Percentiles rank a stretch among this genome's conserved stretches.
phyloP scores from a whole-genome alignment of 139 green algal genomes.

The Yamagishiella unicocca region DNA sequence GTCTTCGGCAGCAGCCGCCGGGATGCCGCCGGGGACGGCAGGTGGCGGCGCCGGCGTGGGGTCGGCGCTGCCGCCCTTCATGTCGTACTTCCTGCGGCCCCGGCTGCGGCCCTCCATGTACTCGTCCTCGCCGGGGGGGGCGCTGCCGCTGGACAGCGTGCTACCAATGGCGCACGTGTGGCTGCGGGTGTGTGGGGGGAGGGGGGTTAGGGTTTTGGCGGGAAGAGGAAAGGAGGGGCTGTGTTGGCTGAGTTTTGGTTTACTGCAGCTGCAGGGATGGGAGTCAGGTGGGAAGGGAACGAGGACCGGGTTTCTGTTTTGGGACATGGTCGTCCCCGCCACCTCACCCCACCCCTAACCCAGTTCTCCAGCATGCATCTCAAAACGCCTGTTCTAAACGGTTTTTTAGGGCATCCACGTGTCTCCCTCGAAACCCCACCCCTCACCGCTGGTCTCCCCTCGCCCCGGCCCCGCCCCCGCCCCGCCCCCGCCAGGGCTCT shows the following conservation, averaged over 20 bases:
- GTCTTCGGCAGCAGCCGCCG: not conserved
- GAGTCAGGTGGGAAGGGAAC: too few species aligned
- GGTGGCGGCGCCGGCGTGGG: not conserved
- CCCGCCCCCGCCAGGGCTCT: slow-evolving; percentile 12
- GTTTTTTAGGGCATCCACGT: too few species aligned
- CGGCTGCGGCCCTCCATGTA: slow-evolving; percentile 32
- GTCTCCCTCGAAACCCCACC: too few species aligned
- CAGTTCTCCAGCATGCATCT: too few species aligned
- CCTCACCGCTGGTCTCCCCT: not conserved
- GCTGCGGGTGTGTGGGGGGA: slow-evolving; percentile 13
- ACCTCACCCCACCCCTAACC: too few species aligned
- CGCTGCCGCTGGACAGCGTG: not conserved
- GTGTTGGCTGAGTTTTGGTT: too few species aligned
- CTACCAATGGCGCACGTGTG: slow-evolving; percentile 33
- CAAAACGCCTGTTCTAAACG: too few species aligned
- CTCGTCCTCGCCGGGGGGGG: not conserved
- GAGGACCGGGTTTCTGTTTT: too few species aligned
- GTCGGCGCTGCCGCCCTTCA: slow-evolving; percentile 3
- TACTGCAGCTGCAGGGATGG: too few species aligned
- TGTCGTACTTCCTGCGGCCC: slow-evolving; percentile 26
- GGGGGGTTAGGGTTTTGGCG: too few species aligned
- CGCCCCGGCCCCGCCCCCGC: not conserved
- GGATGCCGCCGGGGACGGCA: not conserved
- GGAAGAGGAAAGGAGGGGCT: too few species aligned
- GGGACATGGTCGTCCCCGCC: too few species aligned